These are phyloP conservation scores for Lodderomyces oxycetoniae DNA, from an alignment of 1,139 yeast species.

Conservation along the genomic window DNA sequence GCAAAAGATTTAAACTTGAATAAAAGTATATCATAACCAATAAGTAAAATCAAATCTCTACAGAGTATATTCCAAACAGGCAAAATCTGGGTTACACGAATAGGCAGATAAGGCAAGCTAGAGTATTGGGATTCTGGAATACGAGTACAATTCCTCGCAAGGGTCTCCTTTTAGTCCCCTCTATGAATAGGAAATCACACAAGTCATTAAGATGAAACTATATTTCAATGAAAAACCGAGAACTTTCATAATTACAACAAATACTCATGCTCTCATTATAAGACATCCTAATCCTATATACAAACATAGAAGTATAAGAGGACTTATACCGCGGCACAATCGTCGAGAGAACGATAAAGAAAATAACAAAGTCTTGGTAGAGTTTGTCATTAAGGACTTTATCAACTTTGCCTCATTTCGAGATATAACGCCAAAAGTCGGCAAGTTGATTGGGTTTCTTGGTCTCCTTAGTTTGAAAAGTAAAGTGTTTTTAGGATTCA, in stretches of 20 bases:
- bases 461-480: slow-evolving; percentile 58
- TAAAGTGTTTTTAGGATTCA: slow-evolving; percentile 52
- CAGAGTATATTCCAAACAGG: no score
- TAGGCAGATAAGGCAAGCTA: no score
- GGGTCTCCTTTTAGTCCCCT: no score
- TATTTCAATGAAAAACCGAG: slow-evolving; percentile 51
- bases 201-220: slow-evolving; percentile 35
- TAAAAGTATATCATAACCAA: no score
- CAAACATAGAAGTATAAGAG: slow-evolving; percentile 11
- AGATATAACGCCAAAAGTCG: slow-evolving; percentile 35
- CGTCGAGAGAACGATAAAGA: slow-evolving; percentile 6
- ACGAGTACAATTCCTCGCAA: no score
- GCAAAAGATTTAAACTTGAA: no score
- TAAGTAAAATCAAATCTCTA: no score
- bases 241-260: slow-evolving; percentile 49
- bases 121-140: no score
- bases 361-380: slow-evolving; percentile 43
- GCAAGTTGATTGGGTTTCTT: slow-evolving; percentile 49
- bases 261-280: slow-evolving; percentile 46
- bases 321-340: slow-evolving; percentile 10
- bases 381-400: slow-evolving; percentile 37
- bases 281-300: slow-evolving; percentile 40
- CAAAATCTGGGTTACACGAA: no score
- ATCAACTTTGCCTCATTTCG: slow-evolving; percentile 36
- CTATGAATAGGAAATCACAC: not conserved